Evolutionary conservation across 2,329 filamentous ascomycete genomes (phyloP), one percentile per base, ranked within the genome.

Genomic region (Phialophora expanda): DNA sequence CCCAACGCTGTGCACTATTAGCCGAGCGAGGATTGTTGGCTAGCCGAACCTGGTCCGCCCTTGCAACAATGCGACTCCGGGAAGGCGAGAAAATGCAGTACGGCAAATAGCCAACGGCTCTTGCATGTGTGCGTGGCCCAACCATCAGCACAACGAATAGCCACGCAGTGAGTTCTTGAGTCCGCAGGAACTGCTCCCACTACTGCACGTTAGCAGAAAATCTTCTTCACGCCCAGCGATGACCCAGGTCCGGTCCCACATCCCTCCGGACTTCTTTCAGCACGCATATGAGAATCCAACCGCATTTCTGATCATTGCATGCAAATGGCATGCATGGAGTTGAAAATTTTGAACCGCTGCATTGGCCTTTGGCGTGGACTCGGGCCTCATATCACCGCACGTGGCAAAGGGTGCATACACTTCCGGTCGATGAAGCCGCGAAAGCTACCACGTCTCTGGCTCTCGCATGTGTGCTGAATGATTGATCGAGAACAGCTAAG

Each of bases 111-210:
- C 28, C 17, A 61, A 53, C 46, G 44, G 17, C 24, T 22, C 41
- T 32, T 26, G 32, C 44, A 24, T 46, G 44, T 11, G 28, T n/a
- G 38, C 32, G 32, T 34, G 17, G 34, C 38, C 44, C 24, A 34
- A 32, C 28, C 24, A 14, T 26, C 38, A 38, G 26, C n/a, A 44
- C 59, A 14, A 51, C 20, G n/a, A 59, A 59, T 59, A 11, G 56
- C 56, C 56, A 50, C 2, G 26, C 56, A 46, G 8, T 11, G 34
- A 8, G 46, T 32, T 24, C 56, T n/a, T n/a, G 17, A n/a, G 38
- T 8, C 56, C 60, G 56, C 62, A 64, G 62, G 62, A 64, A 64
- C 58, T 22, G 48, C 28, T 34, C 30, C 41, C 38, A 50, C 56
- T 59, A 53, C 17, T 44, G 56, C 38, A 32, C 34, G 41, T 28